Evolutionary conservation across 2,329 filamentous ascomycete species (phyloP), one percentile per base, ranked within the genome.

Genomic region (Diaporthe ampelina): DNA sequence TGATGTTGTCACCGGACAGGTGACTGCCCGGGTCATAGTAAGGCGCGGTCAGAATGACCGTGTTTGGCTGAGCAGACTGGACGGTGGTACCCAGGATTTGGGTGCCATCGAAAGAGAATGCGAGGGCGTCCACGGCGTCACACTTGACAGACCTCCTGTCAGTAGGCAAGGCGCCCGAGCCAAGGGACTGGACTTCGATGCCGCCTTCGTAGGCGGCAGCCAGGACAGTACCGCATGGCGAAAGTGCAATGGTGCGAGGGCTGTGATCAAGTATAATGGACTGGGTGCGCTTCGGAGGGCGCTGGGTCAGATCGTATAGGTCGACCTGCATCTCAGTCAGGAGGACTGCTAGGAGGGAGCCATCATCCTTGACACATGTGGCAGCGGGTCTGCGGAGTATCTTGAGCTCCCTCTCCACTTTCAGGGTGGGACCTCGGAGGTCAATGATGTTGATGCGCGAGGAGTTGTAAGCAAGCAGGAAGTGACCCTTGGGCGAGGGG

Each of bases 131-230:
- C 6, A 95, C 93, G 1, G 89, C 89, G 79, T 94, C 92, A 79
- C 94, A 96, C 79, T 95, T 94, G 73, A 96, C 94, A 15, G 94
- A 90, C 77, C 94, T 88, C 78, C 93, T 89, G 77, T 95, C 93
- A 0, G 90, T 93, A 17, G 89, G 83, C 37, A 92, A 79, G 35
- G 90, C 91, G 70, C 87, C 89, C 3, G 92, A 86, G 63, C 90
- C 90, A 52, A 97, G 85, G 7, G 94, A 94, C 37, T 94, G 92
- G 0, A 98, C 94, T 82, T 98, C 95, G 76, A 98, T 95, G n/a
- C 94, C 94, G 72, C 94, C 94, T 79, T 95, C 92, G 82, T 95
- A 97, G 10, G 95, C 95, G 21, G 94, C 93, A 32, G 95, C 95
- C 59, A 98, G 84, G 19, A 98, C 94, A 57, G 92, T 91, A 32